A percentile compares a stretch with the other conserved stretches of the same genome.
These are phyloP conservation scores for Scheffersomyces parashehatae DNA, from an alignment of 1,139 yeast species.

Conservation along the genomic window DNA sequence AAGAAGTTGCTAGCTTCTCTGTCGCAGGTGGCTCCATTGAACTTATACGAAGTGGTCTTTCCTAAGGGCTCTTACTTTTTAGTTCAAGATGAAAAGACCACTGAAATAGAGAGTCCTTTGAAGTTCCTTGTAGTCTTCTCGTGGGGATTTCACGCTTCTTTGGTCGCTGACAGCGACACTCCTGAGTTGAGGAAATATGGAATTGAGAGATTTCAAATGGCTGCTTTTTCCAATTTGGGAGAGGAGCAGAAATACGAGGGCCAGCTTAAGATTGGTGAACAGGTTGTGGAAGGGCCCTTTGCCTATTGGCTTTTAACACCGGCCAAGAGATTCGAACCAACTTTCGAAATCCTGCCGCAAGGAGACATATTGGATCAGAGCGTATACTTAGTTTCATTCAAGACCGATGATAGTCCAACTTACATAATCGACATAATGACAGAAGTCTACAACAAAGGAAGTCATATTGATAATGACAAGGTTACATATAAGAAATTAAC, in stretches of 20 bases:
- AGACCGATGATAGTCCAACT: conserved; percentile 26
- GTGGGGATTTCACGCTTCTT: conserved; percentile 84
- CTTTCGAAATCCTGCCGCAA: conserved; percentile 71
- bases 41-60: conserved; percentile 54
- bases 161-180: conserved; percentile 78
- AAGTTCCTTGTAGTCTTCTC: conserved; percentile 70
- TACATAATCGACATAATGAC: conserved; percentile 58
- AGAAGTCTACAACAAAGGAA: conserved; percentile 58
- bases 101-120: conserved; percentile 23
- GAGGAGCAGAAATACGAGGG: conserved; percentile 55
- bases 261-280: conserved; percentile 16
- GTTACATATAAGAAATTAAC: conserved; percentile 45
- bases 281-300: conserved; percentile 40
- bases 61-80: conserved; percentile 46
- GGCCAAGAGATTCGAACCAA: conserved; percentile 63
- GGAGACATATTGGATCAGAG: conserved; percentile 54
- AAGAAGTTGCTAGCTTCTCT: conserved; percentile 38
- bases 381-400: conserved; percentile 58
- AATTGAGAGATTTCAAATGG: conserved; percentile 63
- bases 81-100: conserved; percentile 19
- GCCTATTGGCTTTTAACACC: conserved; percentile 71
- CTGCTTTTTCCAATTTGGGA: conserved; percentile 58
- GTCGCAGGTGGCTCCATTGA: conserved; percentile 36
- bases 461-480: conserved; percentile 46
- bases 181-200: conserved; percentile 69